Conservation (phyloP, 495 filamentous ascomycete species). For the Penicillium desertorum region DNA sequence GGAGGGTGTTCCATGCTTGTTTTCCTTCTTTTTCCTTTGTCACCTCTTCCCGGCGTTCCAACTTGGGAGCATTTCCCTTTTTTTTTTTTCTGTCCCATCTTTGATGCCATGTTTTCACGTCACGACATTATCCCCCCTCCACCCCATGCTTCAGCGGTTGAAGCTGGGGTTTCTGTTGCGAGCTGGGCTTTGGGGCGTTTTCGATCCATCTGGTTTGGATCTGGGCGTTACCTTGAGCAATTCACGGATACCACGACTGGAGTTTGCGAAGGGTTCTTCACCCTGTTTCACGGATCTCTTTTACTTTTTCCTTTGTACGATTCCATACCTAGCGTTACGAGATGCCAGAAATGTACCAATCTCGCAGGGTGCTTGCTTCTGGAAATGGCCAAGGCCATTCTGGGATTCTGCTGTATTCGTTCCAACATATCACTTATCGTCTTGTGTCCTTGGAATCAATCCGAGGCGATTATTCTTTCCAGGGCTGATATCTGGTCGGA, state of each 20-base stretch:
- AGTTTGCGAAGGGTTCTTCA: slow-evolving; percentile 22
- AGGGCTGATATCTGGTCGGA: slow-evolving; percentile 1
- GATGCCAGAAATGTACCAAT: slow-evolving; percentile 28
- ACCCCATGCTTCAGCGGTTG: slow-evolving; percentile 25
- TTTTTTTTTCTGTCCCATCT: slow-evolving; percentile 20
- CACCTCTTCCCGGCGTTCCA: slow-evolving; percentile 34
- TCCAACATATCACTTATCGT: not conserved
- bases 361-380: slow-evolving; percentile 16
- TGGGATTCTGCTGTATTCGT: slow-evolving; percentile 22
- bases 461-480: not conserved
- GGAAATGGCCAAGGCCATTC: slow-evolving; percentile 19
- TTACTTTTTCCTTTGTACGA: slow-evolving; percentile 31
- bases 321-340: slow-evolving; percentile 29
- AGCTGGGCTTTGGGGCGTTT: slow-evolving; percentile 13
- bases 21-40: slow-evolving; percentile 37
- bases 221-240: slow-evolving; percentile 1
- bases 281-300: slow-evolving; percentile 26
- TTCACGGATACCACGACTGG: slow-evolving; percentile 24
- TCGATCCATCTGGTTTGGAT: slow-evolving; percentile 17
- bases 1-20: slow-evolving; percentile 39
- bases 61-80: slow-evolving; percentile 19
- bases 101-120: slow-evolving; percentile 26
- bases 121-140: slow-evolving; percentile 30
- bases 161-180: slow-evolving; percentile 26
- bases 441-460: not conserved